Evolutionary conservation across 2,329 filamentous ascomycete species (phyloP), one percentile per base, ranked within the genome.

Genomic region (Arthrobotrys sinensis): DNA sequence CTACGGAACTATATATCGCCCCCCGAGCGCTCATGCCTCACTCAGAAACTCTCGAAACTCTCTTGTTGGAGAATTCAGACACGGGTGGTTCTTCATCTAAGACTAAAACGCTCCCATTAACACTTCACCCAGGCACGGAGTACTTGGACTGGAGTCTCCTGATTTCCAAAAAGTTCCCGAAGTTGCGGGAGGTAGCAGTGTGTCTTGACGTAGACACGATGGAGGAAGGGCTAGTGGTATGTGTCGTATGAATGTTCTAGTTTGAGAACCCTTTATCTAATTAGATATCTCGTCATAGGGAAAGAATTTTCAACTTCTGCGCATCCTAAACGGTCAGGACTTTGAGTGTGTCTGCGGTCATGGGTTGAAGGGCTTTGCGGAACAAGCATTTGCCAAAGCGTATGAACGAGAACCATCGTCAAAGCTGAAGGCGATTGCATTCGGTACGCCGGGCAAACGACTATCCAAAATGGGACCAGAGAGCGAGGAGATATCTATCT

Each of bases 381-480:
- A 57, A n/a, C 6, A 19, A 10, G 52, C 52, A 57, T 62, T 62
- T 11, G 32, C 7, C 36, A 62, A 45, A 10, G 1, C 28, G 14
- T 62, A 62, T 16, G 6, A n/a, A 7, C 36, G 16, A 14, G 12
- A 28, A 1, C 3, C 55, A 32, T 46, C 36, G 2, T n/a, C 40
- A 43, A 62, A 32, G 28, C 21, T 62, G 10, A 62, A 45, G 10
- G 55, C 55, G 14, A 62, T 62, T 16, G 55, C 55, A 28, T 45
- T 62, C n/a, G 55, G 55, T n/a, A 28, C 55, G 19, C 32, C 53
- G 10, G 6, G 40, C 38, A 40, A 3, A 45, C 1, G 10, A 16
- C 7, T 10, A 32, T 32, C 4, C 14, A 32, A 32, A 19, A 4
- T 5, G 14, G 16, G 8, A 8, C 52, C 32, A 7, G 52, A 57